These are phyloP conservation scores for Cucurbita moschata DNA, from an alignment of 306 rosid species.

Conservation along the genomic window DNA sequence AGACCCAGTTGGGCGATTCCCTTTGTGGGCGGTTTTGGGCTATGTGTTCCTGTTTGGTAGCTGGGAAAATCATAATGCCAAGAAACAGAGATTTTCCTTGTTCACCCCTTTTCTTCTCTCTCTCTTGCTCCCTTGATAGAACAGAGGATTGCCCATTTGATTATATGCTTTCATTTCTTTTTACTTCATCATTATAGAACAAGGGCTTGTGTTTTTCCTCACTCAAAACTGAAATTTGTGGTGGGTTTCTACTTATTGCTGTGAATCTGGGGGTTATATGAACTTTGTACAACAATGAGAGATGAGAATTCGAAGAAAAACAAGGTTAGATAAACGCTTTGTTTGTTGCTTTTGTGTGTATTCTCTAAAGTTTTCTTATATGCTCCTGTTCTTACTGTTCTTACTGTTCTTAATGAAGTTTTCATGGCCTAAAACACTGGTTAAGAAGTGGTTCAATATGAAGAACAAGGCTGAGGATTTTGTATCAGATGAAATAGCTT, in stretches of 20 bases:
- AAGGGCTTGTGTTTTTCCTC: background rate
- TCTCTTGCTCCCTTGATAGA: slow-evolving; percentile 18
- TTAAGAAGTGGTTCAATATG: slow-evolving; percentile 94
- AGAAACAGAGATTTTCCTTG: slow-evolving; percentile 21
- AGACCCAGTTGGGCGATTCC: slow-evolving; percentile 1
- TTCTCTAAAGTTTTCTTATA: background rate
- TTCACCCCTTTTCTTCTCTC: slow-evolving; percentile 13
- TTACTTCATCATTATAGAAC: background rate
- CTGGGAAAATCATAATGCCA: slow-evolving; percentile 22
- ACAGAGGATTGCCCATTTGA: slow-evolving; percentile 21
- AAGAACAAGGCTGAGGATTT: slow-evolving; percentile 84
- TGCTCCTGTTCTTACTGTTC: slow-evolving; percentile 12
- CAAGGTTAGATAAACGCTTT: slow-evolving; percentile 65
- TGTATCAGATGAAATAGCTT: slow-evolving; percentile 65
- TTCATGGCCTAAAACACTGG: slow-evolving; percentile 95
- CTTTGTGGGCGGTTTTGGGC: background rate
- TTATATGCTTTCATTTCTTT: slow-evolving; percentile 8
- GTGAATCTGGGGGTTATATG: slow-evolving; percentile 37
- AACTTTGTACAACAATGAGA: slow-evolving; percentile 80
- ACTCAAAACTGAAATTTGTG: background rate
- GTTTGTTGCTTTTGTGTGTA: slow-evolving; percentile 2
- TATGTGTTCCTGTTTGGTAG: slow-evolving; percentile 9
- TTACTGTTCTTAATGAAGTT: slow-evolving; percentile 41
- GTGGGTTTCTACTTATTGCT: slow-evolving; percentile 10
- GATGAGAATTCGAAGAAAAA: slow-evolving; percentile 89